Evolutionary conservation across 176 grass and related monocot species (phyloP).

Genomic region (Ensete glaucum): DNA sequence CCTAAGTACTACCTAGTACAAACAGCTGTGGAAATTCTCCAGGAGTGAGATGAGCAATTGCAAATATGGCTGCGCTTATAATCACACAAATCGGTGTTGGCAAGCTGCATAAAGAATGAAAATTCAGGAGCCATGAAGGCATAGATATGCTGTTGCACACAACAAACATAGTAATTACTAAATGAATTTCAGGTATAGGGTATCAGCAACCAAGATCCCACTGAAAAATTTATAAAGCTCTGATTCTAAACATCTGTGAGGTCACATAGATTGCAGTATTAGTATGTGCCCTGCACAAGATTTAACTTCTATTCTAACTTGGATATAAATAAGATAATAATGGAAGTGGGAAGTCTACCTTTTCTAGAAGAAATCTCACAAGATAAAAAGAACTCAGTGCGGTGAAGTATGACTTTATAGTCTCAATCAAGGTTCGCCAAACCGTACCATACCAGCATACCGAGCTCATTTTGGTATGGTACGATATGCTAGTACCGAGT

Average conservation of each 20-base stretch:
- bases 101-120: slow-evolving; percentile 41
- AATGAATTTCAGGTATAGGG: not conserved
- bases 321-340: too few relatives aligned
- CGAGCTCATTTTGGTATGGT: too few relatives aligned
- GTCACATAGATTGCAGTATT: not conserved
- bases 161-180: not conserved
- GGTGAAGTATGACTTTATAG: too few relatives aligned
- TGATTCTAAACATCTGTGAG: not conserved
- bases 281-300: too few relatives aligned
- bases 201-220: too few relatives aligned
- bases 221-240: not conserved
- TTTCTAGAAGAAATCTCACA: too few relatives aligned
- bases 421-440: too few relatives aligned
- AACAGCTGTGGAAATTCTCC: slow-evolving; percentile 86
- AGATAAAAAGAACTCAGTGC: too few relatives aligned
- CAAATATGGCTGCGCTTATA: slow-evolving; percentile 73
- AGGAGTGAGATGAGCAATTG: slow-evolving; percentile 80
- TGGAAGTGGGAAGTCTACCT: too few relatives aligned
- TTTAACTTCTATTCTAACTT: too few relatives aligned
- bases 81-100: slow-evolving; percentile 70
- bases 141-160: not conserved
- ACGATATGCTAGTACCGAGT: too few relatives aligned
- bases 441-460: too few relatives aligned
- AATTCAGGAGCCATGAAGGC: not conserved
- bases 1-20: slow-evolving; percentile 57